phyloP scores from a whole-genome alignment of 176 grass and related monocot genomes.

The Oryza longistaminata region DNA sequence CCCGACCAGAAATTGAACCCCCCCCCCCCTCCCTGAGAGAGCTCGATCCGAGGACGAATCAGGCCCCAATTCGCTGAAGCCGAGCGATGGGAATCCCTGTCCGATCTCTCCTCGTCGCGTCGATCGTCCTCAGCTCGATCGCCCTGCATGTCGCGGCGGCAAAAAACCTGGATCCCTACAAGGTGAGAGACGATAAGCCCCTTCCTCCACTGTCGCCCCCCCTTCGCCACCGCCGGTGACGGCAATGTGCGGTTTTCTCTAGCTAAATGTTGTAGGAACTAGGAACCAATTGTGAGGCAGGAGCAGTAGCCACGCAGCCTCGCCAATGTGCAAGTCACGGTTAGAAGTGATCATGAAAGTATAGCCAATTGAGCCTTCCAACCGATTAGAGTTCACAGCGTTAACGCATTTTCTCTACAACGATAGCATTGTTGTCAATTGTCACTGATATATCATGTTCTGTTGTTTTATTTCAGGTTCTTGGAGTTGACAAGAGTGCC shows the following conservation, averaged over 20 bases:
- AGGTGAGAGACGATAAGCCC: conserved; percentile 41
- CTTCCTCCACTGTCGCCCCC: neutral
- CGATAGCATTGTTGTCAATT: neutral
- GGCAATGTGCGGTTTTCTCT: neutral
- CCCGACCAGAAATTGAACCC: neutral
- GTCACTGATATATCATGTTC: neutral
- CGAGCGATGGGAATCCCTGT: conserved; percentile 16
- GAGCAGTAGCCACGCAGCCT: neutral
- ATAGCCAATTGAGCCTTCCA: neutral
- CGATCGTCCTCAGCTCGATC: conserved; percentile 46
- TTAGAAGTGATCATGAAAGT: neutral
- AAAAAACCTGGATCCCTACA: conserved; percentile 74
- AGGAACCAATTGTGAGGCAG: neutral
- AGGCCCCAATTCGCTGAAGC: neutral
- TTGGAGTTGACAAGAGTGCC: conserved; percentile 92
- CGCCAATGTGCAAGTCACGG: neutral
- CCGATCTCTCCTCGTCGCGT: conserved; percentile 47
- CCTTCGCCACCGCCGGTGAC: neutral
- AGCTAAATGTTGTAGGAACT: neutral
- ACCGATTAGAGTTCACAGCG: neutral
- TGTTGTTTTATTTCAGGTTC: conserved; percentile 57
- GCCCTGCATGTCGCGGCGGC: conserved; percentile 34
- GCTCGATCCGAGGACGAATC: neutral
- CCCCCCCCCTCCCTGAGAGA: neutral
- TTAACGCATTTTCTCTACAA: neutral